Conservation (phyloP, 768 basidiomycete genomes). For the Tremella fuciformis region DNA sequence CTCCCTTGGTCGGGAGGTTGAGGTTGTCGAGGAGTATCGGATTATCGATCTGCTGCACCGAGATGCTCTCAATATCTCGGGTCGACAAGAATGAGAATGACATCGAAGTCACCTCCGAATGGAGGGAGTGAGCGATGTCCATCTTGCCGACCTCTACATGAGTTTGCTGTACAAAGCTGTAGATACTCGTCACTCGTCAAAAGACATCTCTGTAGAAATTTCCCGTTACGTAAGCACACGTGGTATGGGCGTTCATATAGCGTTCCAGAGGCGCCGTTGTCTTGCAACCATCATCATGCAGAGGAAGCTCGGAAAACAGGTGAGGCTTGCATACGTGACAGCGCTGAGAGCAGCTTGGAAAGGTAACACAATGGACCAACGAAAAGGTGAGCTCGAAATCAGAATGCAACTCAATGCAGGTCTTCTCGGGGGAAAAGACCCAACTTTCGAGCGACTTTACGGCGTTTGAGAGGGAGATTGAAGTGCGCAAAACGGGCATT, state of each 20-base stretch:
- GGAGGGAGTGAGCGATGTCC: slow-evolving; percentile 87
- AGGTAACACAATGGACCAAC: slow-evolving; percentile 48
- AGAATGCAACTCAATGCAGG: slow-evolving; percentile 51
- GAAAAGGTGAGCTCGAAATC: slow-evolving; percentile 32
- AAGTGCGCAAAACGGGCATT: slow-evolving; percentile 70
- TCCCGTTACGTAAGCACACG: slow-evolving; percentile 6
- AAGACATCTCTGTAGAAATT: slow-evolving; percentile 4
- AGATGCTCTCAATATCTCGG: slow-evolving; percentile 83
- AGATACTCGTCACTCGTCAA: not conserved
- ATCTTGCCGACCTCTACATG: slow-evolving; percentile 50
- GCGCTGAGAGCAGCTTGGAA: slow-evolving; percentile 30
- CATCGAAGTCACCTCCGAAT: slow-evolving; percentile 76
- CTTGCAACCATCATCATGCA: slow-evolving; percentile 1
- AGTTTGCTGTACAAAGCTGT: not conserved
- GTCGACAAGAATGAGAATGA: slow-evolving; percentile 90
- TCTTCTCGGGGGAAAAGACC: slow-evolving; percentile 78
- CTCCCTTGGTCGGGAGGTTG: slow-evolving; percentile 84
- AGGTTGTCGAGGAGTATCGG: slow-evolving; percentile 88
- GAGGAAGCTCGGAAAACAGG: slow-evolving; percentile 2
- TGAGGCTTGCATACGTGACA: not conserved
- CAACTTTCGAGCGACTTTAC: slow-evolving; percentile 72
- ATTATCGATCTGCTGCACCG: slow-evolving; percentile 96
- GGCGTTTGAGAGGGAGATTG: slow-evolving; percentile 79
- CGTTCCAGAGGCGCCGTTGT: not conserved
- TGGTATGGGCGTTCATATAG: not conserved